Percentiles rank a stretch among this genome's conserved stretches.
Evolutionary conservation across 1,139 yeast species (phyloP).

Genomic region (Scheffersomyces cryptocercus): DNA sequence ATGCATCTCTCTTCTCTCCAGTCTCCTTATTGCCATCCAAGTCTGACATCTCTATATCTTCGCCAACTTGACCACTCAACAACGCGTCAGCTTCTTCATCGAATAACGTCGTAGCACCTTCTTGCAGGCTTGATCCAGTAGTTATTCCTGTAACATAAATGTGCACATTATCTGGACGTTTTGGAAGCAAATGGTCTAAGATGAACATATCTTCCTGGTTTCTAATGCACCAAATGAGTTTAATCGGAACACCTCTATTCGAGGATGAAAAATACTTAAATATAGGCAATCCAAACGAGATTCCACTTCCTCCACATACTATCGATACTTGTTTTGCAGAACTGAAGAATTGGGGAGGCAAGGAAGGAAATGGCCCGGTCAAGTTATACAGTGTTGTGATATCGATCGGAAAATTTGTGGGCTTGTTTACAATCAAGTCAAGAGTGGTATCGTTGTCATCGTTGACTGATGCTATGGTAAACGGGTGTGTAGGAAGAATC

Average conservation of each 20-base stretch:
- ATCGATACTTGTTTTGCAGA: slow-evolving; percentile 57
- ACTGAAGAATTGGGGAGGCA: slow-evolving; percentile 26
- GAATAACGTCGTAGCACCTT: slow-evolving; percentile 8
- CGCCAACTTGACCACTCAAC: slow-evolving; percentile 15
- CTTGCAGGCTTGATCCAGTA: slow-evolving; percentile 1
- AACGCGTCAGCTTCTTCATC: slow-evolving; percentile 20
- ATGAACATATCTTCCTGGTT: slow-evolving; percentile 43
- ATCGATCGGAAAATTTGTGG: slow-evolving; percentile 12
- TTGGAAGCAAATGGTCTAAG: slow-evolving; percentile 33
- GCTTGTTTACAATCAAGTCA: slow-evolving; percentile 26
- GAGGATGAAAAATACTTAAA: slow-evolving; percentile 35
- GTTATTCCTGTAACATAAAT: slow-evolving; percentile 24
- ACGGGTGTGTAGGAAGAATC: slow-evolving; percentile 44
- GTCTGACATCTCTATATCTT: slow-evolving; percentile 22
- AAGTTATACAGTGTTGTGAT: slow-evolving; percentile 17
- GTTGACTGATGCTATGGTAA: slow-evolving; percentile 23
- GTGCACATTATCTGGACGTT: slow-evolving; percentile 10
- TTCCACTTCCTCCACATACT: slow-evolving; percentile 86
- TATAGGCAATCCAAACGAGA: slow-evolving; percentile 72
- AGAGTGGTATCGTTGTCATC: slow-evolving; percentile 16
- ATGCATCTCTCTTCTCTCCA: slow-evolving; percentile 1
- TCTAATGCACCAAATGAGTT: slow-evolving; percentile 57
- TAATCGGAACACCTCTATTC: slow-evolving; percentile 3
- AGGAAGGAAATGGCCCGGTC: slow-evolving; percentile 31
- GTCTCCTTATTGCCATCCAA: slow-evolving; percentile 9